Percentiles rank a stretch among this genome's conserved stretches.
phyloP scores from a whole-genome alignment of 208 protist genomes.

The Leishmania martiniquensis region DNA sequence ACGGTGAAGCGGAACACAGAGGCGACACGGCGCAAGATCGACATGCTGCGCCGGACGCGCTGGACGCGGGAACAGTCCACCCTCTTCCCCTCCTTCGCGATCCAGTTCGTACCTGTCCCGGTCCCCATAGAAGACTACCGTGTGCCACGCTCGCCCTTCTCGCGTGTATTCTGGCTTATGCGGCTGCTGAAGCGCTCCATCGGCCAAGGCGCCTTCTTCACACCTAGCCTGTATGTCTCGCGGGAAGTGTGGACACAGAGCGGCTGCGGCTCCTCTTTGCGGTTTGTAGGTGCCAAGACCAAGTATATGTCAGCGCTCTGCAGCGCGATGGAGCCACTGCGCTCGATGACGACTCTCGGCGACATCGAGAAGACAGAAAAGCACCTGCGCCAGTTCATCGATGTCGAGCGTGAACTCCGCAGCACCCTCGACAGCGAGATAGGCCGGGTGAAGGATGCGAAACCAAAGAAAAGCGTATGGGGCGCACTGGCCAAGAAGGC shows the following conservation, averaged over 20 bases:
- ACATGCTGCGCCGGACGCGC: constrained; percentile 55
- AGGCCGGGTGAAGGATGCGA: constrained; percentile 42
- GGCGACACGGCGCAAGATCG: constrained; percentile 60
- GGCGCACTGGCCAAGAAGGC: constrained; percentile 54
- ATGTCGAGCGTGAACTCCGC: constrained; percentile 44
- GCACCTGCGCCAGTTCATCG: constrained; percentile 50
- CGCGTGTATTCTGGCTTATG: constrained; percentile 85
- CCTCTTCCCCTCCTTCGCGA: constrained; percentile 62
- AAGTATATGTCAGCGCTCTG: constrained; percentile 71
- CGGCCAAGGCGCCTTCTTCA: constrained; percentile 74
- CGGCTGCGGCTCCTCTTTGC: constrained; percentile 47
- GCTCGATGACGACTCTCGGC: constrained; percentile 50
- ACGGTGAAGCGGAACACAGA: constrained; percentile 57
- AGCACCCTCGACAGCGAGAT: constrained; percentile 54
- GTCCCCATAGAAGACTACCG: constrained; percentile 70
- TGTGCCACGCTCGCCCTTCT: constrained; percentile 42
- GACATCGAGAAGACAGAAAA: constrained; percentile 49
- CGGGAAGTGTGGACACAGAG: constrained; percentile 80
- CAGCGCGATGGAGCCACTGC: constrained; percentile 64
- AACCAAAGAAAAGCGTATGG: constrained; percentile 49
- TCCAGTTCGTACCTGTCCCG: constrained; percentile 58
- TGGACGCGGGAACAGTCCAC: constrained; percentile 44
- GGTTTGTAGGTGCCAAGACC: constrained; percentile 59
- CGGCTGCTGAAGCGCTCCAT: constrained; percentile 71
- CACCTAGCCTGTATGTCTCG: constrained; percentile 76